phyloP scores from a whole-genome alignment of 2,329 filamentous ascomycete species.

The Colletotrichum musicola region DNA sequence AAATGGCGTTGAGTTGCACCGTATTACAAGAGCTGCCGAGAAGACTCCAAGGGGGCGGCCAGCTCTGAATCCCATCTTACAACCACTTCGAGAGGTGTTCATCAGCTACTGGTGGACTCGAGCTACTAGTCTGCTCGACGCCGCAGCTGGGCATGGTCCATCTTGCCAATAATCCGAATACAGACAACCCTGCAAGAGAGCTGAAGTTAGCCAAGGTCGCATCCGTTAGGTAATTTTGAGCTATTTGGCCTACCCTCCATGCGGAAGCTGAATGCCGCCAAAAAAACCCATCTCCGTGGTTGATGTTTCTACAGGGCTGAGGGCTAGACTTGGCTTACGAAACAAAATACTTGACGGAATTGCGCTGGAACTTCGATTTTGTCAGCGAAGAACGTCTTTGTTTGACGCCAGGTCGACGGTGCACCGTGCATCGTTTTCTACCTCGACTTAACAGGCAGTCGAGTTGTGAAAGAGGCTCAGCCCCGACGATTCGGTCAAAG shows the following conservation, averaged over 20 bases:
- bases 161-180: neutral
- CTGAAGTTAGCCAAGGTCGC: conserved; percentile 20
- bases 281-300: neutral
- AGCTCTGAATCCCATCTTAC: conserved; percentile 8
- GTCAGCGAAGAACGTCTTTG: conserved; percentile 14
- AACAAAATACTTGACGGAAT: neutral
- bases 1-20: conserved; percentile 7
- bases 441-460: too few relatives aligned
- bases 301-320: neutral
- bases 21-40: conserved; percentile 5
- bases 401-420: conserved; percentile 5
- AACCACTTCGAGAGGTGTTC: neutral
- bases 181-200: neutral
- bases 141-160: neutral
- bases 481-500: conserved; percentile 12
- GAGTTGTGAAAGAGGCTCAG: conserved; percentile 17
- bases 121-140: neutral
- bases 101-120: neutral
- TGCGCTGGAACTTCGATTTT: neutral
- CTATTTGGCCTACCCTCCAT: neutral
- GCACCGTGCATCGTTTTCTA: conserved; percentile 23
- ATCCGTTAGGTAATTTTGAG: neutral
- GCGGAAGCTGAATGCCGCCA: neutral
- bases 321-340: conserved; percentile 7
- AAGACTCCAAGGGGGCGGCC: conserved; percentile 1